These are phyloP conservation scores for Malassezia obtusa DNA, from an alignment of 1,284 basidiomycete genomes.

Conservation along the genomic window DNA sequence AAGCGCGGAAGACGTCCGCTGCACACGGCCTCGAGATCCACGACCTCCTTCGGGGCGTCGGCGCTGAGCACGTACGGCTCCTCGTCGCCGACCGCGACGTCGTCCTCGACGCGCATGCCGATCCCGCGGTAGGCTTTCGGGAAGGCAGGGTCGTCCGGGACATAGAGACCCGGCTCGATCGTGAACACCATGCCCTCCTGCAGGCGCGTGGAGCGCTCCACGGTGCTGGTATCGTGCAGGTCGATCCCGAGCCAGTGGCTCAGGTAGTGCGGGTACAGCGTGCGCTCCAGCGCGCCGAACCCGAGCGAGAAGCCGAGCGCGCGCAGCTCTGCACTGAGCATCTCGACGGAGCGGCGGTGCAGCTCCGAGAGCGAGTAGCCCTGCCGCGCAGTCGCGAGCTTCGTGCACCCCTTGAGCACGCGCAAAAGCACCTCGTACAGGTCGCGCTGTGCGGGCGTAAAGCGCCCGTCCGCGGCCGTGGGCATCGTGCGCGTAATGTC, in stretches of 20 bases:
- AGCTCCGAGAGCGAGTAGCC: conserved; percentile 63
- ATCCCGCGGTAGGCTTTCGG: conserved; percentile 39
- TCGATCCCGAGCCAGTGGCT: conserved; percentile 74
- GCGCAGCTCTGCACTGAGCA: conserved; percentile 64
- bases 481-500: conserved; percentile 95
- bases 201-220: conserved; percentile 30
- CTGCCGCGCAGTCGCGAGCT: conserved; percentile 51
- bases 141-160: conserved; percentile 33
- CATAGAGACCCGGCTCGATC: conserved; percentile 44
- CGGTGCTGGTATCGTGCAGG: conserved; percentile 40
- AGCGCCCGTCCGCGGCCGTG: conserved; percentile 51
- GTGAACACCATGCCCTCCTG: conserved; percentile 38
- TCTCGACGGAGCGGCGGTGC: conserved; percentile 64
- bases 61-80: conserved; percentile 30
- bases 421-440: conserved; percentile 76
- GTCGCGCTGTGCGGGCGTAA: conserved; percentile 70
- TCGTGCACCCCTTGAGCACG: conserved; percentile 63
- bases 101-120: conserved; percentile 45
- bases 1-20: conserved; percentile 3
- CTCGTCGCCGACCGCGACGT: conserved; percentile 31
- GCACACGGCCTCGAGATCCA: conserved; percentile 41
- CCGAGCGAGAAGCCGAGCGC: conserved; percentile 66
- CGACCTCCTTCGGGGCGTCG: conserved; percentile 39
- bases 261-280: conserved; percentile 75
- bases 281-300: conserved; percentile 59